Percentiles rank a stretch among this genome's conserved stretches.
Evolutionary conservation across 2,329 filamentous ascomycete genomes (phyloP).

Genomic region (Fusarium austroafricanum): DNA sequence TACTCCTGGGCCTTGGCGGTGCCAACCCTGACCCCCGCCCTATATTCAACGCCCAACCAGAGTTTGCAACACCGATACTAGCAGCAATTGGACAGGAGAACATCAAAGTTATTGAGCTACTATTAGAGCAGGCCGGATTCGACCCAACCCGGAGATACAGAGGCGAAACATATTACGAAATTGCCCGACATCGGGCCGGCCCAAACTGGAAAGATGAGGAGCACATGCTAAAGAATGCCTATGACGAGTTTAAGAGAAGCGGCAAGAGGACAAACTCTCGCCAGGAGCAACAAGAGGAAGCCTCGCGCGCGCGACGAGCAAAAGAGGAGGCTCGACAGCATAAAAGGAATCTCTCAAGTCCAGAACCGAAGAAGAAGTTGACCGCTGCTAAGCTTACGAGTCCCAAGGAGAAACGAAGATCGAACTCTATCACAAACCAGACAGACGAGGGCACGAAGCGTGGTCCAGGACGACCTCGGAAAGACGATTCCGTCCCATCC

Average conservation of each 20-base stretch:
- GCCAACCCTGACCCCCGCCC: slow-evolving; percentile 76
- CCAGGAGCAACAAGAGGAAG: slow-evolving; percentile 59
- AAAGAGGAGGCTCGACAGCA: slow-evolving; percentile 58
- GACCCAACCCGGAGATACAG: slow-evolving; percentile 83
- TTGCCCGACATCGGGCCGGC: slow-evolving; percentile 84
- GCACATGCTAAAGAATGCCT: slow-evolving; percentile 80
- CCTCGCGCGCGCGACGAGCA: slow-evolving; percentile 56
- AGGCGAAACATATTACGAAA: slow-evolving; percentile 86
- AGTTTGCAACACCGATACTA: slow-evolving; percentile 91
- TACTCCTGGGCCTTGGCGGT: slow-evolving; percentile 76
- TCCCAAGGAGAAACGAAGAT: slow-evolving; percentile 62
- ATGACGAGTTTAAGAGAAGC: slow-evolving; percentile 70
- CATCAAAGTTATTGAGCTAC: slow-evolving; percentile 82
- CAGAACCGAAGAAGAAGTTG: slow-evolving; percentile 60
- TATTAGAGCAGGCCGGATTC: slow-evolving; percentile 81
- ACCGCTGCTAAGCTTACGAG: slow-evolving; percentile 53
- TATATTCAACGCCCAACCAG: slow-evolving; percentile 67
- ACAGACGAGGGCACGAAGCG: slow-evolving; percentile 65
- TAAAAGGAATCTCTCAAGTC: slow-evolving; percentile 63
- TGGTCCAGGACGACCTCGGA: slow-evolving; percentile 64
- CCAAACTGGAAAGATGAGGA: slow-evolving; percentile 92
- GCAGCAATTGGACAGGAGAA: slow-evolving; percentile 93
- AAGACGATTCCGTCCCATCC: slow-evolving; percentile 63
- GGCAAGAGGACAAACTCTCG: slow-evolving; percentile 65
- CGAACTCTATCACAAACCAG: slow-evolving; percentile 56